A percentile compares a stretch with the other conserved stretches of the same genome.
phyloP scores from a whole-genome alignment of 164 flowering plant genomes.

The Aristolochia californica region DNA sequence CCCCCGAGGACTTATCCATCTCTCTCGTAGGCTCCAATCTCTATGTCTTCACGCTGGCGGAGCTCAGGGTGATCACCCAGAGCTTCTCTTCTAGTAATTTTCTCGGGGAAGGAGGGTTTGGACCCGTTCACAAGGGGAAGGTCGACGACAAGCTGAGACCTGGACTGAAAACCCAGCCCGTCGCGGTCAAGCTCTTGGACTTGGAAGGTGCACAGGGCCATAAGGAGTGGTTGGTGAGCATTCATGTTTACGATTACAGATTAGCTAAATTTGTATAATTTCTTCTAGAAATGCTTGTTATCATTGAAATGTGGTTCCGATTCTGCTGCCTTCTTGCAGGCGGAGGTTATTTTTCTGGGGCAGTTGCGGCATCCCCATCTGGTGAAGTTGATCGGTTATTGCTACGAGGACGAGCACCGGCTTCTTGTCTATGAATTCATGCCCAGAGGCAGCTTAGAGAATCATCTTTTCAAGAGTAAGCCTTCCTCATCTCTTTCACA shows the following conservation, averaged over 20 bases:
- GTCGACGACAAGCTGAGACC: constrained; percentile 48
- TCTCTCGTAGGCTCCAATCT: constrained; percentile 46
- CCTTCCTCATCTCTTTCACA: background rate
- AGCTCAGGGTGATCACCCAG: constrained; percentile 43
- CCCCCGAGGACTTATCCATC: constrained; percentile 42
- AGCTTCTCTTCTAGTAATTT: constrained; percentile 38
- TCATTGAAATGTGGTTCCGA: background rate
- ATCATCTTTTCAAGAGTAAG: constrained; percentile 59
- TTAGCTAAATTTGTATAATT: background rate
- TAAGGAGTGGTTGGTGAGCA: constrained; percentile 84
- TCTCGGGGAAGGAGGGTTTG: constrained; percentile 83
- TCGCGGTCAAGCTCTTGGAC: constrained; percentile 69
- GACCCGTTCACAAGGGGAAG: constrained; percentile 71
- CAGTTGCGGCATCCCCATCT: constrained; percentile 76
- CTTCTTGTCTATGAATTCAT: constrained; percentile 79
- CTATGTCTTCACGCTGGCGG: constrained; percentile 44
- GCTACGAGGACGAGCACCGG: constrained; percentile 75
- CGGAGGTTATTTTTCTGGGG: constrained; percentile 81
- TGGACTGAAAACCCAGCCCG: constrained; percentile 53
- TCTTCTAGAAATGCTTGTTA: background rate
- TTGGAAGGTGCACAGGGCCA: constrained; percentile 82
- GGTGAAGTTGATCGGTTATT: constrained; percentile 80
- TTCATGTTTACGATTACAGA: background rate
- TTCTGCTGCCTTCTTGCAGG: constrained; percentile 33
- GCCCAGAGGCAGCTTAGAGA: constrained; percentile 65